A percentile compares a stretch with the other conserved stretches of the same genome.
phyloP scores from a whole-genome alignment of 2,329 filamentous ascomycete species.

The Magnaporthales sp. region DNA sequence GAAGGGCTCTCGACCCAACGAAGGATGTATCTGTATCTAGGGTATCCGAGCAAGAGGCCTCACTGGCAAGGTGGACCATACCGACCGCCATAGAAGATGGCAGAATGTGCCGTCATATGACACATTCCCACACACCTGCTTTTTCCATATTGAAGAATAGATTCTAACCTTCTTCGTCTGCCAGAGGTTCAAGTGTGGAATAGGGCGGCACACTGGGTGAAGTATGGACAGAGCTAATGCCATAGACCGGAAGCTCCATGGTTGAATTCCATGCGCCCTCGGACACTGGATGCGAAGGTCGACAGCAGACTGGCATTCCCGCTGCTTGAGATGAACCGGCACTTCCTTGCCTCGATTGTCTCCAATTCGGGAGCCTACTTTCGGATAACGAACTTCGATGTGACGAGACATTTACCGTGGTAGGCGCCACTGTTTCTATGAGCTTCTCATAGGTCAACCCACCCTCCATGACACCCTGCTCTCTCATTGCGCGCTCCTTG shows the following conservation, averaged over 20 bases:
- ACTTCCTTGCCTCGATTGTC: not conserved
- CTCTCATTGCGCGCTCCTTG: slow-evolving; percentile 10
- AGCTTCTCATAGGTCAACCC: not conserved
- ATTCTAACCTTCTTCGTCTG: not conserved
- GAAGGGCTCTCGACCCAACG: not conserved
- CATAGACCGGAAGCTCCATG: not conserved
- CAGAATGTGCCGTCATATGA: not conserved
- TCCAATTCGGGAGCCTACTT: not conserved
- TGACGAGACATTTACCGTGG: not conserved
- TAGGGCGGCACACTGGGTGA: not conserved
- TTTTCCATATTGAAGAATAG: not conserved
- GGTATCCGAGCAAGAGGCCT: not conserved
- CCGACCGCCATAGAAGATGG: not conserved
- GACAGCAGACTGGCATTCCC: not conserved
- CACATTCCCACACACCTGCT: not conserved
- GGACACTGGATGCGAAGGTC: not conserved
- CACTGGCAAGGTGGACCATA: not conserved
- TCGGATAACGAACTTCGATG: not conserved
- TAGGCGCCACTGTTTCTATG: not conserved
- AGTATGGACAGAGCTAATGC: not conserved
- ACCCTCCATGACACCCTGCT: not conserved
- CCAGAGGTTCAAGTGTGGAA: not conserved
- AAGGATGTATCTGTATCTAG: not conserved
- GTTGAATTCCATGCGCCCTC: not conserved
- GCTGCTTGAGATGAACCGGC: not conserved